Base-by-base conservation (phyloP, 148 eudicot genomes). In the Rhododendron henanense region DNA sequence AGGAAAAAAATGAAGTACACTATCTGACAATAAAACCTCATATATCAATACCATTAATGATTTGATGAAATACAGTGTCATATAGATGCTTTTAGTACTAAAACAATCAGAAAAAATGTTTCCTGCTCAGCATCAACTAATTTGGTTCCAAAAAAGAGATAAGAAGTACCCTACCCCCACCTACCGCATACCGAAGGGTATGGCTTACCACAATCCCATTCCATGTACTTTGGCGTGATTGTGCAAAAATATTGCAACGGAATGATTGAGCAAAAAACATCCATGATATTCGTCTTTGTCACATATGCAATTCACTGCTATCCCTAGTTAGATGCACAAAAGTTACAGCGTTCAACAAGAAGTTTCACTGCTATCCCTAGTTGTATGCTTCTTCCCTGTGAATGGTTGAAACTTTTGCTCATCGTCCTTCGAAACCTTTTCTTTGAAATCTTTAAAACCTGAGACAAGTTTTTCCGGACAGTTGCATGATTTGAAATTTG, bases 341-440 rank as follows among this genome's bases (percentile, higher is more conserved):
- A 57, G 51, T 48, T 48, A 78, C 47, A 18, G 18, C 21, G 6
- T 31, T 53, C 44, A 53, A 0, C 61, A 14, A 13, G 61, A 55
- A 55, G 51, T 48, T 48, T 48, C 51, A 10, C 0, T 41, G 45
- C 45, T 48, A 48, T 48, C 51, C 14, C 61, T 21, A 7, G 45
- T 41, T 59, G 45, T 57, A 47, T 85, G 76, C 63, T 85, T 85
- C 57, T 85, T 85, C 57, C 87, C 87, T 1, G 83, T 85, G 53
- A 78, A 85, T 44, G 83, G 21, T 48, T 78, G 87, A 85, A 85
- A 85, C 59, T 59, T 78, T 45, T 44, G 41, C 50, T 85, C 9
- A 14, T 78, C 57, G 2, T 18, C 41, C 82, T 78, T 77, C 11
- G 2, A 13, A 10, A 14, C 47, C 25, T 31, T 65, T n/a, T 77